Evolutionary conservation across 1,139 yeast species (phyloP).

Genomic region (Diutina neorugosa): DNA sequence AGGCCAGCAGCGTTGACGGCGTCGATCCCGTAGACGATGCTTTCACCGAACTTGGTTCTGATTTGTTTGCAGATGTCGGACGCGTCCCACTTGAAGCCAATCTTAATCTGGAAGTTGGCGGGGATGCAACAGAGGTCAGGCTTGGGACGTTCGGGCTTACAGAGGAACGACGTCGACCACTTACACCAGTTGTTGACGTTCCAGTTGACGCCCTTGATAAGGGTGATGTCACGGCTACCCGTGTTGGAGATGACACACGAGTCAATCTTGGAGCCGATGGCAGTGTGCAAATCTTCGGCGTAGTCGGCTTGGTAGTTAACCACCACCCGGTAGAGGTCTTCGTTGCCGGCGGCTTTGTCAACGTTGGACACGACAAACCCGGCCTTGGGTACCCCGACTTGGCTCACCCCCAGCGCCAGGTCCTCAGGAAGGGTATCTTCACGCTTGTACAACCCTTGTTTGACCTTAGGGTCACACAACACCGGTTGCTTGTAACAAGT

Average conservation of each 20-base stretch:
- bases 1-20: neutral
- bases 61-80: conserved; percentile 1
- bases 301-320: neutral
- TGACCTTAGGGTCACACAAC: neutral
- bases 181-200: neutral
- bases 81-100: neutral
- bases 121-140: conserved; percentile 1
- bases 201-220: neutral
- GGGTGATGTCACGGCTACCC: neutral
- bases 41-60: neutral
- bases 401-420: neutral
- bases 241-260: neutral
- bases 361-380: conserved; percentile 1
- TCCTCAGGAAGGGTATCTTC: neutral
- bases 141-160: conserved; percentile 2
- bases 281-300: neutral
- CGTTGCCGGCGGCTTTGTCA: neutral
- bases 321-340: neutral
- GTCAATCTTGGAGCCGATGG: neutral
- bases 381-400: conserved; percentile 1
- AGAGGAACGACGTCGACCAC: conserved; percentile 1
- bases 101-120: neutral
- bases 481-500: neutral
- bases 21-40: neutral
- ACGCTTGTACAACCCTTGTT: neutral